These are phyloP conservation scores for Aspergillus neotritici DNA, from an alignment of 2,329 filamentous ascomycete species.

Conservation along the genomic window DNA sequence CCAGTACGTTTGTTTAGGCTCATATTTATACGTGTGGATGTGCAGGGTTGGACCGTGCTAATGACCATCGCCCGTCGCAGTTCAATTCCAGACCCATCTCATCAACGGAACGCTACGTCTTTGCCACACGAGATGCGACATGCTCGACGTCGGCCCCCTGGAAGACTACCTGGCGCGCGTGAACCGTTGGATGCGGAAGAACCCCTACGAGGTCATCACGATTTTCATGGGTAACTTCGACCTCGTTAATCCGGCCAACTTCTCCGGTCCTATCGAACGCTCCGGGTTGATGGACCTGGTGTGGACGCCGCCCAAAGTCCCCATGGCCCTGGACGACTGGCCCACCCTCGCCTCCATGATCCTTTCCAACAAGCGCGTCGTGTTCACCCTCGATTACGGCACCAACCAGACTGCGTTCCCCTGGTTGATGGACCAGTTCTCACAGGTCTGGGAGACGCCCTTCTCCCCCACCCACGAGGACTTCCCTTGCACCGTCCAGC, in stretches of 20 bases:
- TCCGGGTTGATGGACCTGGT: constrained; percentile 68
- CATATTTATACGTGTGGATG: too few relatives aligned
- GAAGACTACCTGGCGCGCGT: constrained; percentile 66
- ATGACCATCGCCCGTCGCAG: constrained; percentile 24
- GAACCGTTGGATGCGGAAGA: constrained; percentile 62
- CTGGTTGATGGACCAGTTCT: constrained; percentile 83
- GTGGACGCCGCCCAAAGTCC: constrained; percentile 65
- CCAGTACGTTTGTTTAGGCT: constrained; percentile 39
- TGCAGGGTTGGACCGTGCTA: too few relatives aligned
- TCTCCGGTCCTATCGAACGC: constrained; percentile 61
- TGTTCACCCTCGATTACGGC: constrained; percentile 80
- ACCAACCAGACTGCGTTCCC: constrained; percentile 73
- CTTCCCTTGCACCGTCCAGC: constrained; percentile 74
- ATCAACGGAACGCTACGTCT: constrained; percentile 61
- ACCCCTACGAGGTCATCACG: constrained; percentile 84
- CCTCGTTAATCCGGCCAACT: constrained; percentile 59
- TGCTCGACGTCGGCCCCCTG: constrained; percentile 75
- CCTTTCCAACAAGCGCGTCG: constrained; percentile 60
- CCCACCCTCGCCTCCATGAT: constrained; percentile 76
- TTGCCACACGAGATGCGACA: constrained; percentile 77
- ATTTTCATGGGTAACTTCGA: constrained; percentile 81
- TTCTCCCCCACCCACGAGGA: constrained; percentile 65
- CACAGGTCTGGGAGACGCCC: constrained; percentile 83
- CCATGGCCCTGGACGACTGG: constrained; percentile 71
- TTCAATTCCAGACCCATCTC: constrained; percentile 56